Base-by-base conservation (phyloP, 768 basidiomycete genomes). In the Pulveroboletus ravenelii region DNA sequence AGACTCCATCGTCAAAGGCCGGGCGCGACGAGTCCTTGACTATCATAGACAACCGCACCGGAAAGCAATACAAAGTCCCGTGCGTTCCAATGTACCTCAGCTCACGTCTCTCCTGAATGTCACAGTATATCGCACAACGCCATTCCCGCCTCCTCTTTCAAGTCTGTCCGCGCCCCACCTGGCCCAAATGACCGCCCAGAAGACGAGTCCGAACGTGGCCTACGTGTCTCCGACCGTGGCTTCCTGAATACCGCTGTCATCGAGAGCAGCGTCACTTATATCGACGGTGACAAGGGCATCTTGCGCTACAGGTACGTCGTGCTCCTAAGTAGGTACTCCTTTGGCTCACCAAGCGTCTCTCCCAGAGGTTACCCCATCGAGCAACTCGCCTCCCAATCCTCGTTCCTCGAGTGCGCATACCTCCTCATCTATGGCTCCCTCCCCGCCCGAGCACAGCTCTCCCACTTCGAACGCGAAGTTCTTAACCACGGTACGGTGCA, bases 351-450 rank as follows among this genome's bases (percentile, higher is more conserved):
- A 14, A 27, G 1, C 12, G 2, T 36, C 35, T 58, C 14, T 48
- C 44, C 36, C 61, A 87, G 91, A 70, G 93, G 93, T 18, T 93
- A 93, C 64, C 92, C 93, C 14, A 94, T 95, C 57, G 93, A 95
- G 62, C 87, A 93, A 62, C 82, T 95, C 30, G 91, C 92, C 0
- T 72, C 81, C 27, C 78, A 82, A 49, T 91, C 88, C 0, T 81
- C 78, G 2, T 91, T 91, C 71, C 78, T 93, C 41, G 92, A 95
- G 66, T 78, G 55, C 71, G 82, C 89, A 7, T 93, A 94, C 67
- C 81, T 95, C 20, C 82, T 95, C 62, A 84, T 95, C 32, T 95
- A 94, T 56, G 93, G 93, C 12, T 75, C 82, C 8, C 78, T 95
- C 13, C 93, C 93, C 0, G 78, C 78, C 17, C 70, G 68, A 39